Evolutionary conservation across 2,329 filamentous ascomycete species (phyloP).

Genomic region (Fusarium marasasianum): DNA sequence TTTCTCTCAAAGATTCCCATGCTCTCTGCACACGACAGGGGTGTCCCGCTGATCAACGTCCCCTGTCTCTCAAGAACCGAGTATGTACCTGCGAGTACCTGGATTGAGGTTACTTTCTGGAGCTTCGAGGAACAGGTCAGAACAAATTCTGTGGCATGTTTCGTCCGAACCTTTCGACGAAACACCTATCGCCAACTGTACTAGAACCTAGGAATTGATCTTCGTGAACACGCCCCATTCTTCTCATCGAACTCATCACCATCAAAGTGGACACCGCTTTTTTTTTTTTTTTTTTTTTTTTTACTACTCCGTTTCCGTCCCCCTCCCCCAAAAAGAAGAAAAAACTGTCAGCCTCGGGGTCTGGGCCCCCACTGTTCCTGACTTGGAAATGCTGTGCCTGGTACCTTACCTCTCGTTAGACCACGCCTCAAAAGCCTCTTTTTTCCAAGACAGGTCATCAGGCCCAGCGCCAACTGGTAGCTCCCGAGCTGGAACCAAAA

Average conservation of each 20-base stretch:
- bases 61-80: constrained; percentile 23
- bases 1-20: constrained; percentile 29
- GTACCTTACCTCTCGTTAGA: constrained; percentile 20
- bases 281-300: background rate
- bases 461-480: constrained; percentile 23
- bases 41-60: constrained; percentile 34
- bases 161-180: constrained; percentile 14
- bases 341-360: constrained; percentile 10
- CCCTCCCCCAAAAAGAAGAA: background rate
- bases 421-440: constrained; percentile 23
- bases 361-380: constrained; percentile 19
- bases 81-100: constrained; percentile 30
- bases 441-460: constrained; percentile 16
- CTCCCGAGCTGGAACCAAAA: constrained; percentile 21
- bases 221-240: background rate
- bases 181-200: background rate
- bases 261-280: constrained; percentile 16
- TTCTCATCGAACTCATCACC: background rate
- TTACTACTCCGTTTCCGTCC: background rate
- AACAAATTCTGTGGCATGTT: background rate
- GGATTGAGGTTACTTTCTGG: background rate
- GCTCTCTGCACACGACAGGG: constrained; percentile 18
- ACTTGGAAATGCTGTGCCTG: constrained; percentile 25
- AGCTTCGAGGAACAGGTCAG: background rate
- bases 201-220: background rate